These are phyloP conservation scores for Leccinum laetum DNA, from an alignment of 1,284 basidiomycete species.

Conservation along the genomic window DNA sequence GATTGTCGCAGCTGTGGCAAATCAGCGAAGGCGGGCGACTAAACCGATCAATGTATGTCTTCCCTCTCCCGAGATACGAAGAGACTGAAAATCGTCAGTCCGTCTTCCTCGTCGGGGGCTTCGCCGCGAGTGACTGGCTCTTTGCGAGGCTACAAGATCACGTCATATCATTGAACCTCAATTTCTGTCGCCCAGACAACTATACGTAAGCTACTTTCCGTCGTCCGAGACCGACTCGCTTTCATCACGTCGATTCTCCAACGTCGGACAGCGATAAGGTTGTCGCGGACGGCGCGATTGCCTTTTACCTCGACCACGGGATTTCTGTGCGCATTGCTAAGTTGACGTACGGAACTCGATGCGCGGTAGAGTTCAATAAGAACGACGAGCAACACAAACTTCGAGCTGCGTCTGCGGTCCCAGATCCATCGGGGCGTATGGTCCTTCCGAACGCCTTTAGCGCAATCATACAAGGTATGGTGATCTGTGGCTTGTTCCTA, in stretches of 20 bases:
- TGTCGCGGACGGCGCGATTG: slow-evolving; percentile 37
- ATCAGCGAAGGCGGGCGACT: slow-evolving; percentile 31
- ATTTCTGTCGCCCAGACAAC: slow-evolving; percentile 44
- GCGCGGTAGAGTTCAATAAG: slow-evolving; percentile 8
- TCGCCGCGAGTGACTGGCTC: slow-evolving; percentile 40
- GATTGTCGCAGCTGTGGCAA: slow-evolving; percentile 34
- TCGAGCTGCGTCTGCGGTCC: no score
- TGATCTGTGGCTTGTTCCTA: no score
- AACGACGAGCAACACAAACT: no score
- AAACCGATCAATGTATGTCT: slow-evolving; percentile 27
- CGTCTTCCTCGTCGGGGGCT: slow-evolving; percentile 41
- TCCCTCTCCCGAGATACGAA: not conserved
- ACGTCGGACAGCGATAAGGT: slow-evolving; percentile 28
- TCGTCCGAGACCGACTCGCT: not conserved
- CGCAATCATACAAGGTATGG: no score
- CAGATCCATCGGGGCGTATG: no score
- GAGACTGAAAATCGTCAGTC: slow-evolving; percentile 20
- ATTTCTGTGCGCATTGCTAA: slow-evolving; percentile 36
- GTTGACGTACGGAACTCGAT: slow-evolving; percentile 36
- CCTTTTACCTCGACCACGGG: slow-evolving; percentile 37
- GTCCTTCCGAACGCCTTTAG: no score
- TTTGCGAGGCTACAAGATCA: slow-evolving; percentile 28
- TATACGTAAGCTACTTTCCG: slow-evolving; percentile 37
- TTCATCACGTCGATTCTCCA: not conserved
- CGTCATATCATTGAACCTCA: slow-evolving; percentile 31